Base-by-base conservation (phyloP, 768 basidiomycete genomes). In the Myochromella boudieri region DNA sequence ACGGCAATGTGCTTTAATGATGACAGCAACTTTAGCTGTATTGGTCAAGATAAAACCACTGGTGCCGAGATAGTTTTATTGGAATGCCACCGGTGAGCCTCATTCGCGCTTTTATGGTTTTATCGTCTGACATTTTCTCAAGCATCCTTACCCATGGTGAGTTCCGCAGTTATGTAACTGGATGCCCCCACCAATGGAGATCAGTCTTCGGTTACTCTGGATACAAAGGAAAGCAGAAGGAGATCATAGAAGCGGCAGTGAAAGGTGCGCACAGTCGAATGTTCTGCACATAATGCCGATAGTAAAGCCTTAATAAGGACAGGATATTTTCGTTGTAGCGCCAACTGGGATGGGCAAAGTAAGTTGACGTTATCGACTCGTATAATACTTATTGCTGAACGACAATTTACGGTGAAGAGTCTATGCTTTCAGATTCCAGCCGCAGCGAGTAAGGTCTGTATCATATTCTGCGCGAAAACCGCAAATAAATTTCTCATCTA, bases 291-390 rank as follows among this genome's bases (percentile, higher is more conserved):
- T 37, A 31, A 21, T n/a, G 20, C 17, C 6, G 34, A 48, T 4
- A 36, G n/a, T 9, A 27, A 17, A 2, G 11, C 14, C 20, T 11
- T 17, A 28, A 28, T 4, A 46, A 88, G 88, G 85, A 3, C 66
- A 65, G 7, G 89, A 91, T 63, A 81, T 91, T 11, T 75, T 91
- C 39, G 87, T 90, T 8, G 74, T 91, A 2, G 91, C 90, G 14
- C 89, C 91, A 0, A 93, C 91, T 8, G 89, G 91, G 3, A 89
- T 92, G 86, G 91, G 91, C 26, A 93, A 93, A 77, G 90, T 85
- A 24, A 29, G 57, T 60, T 39, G 1, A 4, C 36, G 4, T 2
- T 18, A 12, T 7, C 33, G 4, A 6, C 6, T 20, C 28, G 1
- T 17, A 3, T 37, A 25, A 20, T 20, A 5, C 18, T 3, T 15